These are phyloP conservation scores for Chenopodium formosanum DNA, from an alignment of 148 eudicot genomes.

Conservation along the genomic window DNA sequence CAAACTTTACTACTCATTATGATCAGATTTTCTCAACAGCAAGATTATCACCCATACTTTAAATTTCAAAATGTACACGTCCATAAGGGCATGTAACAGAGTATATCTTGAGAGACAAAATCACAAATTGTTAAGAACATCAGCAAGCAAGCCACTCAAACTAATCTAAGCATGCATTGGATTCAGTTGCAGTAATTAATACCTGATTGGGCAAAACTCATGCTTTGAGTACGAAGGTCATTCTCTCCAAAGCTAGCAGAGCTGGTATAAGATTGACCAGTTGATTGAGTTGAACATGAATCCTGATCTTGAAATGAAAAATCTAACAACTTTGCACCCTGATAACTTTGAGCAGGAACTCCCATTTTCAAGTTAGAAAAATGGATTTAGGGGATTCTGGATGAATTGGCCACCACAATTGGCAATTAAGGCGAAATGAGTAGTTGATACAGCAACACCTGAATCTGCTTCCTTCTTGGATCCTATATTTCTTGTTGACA, in stretches of 20 bases:
- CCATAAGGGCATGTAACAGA: background rate
- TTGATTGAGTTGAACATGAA: constrained; percentile 68
- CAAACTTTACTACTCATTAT: background rate
- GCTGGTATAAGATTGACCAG: constrained; percentile 53
- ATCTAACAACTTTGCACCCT: constrained; percentile 34
- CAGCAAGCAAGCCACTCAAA: constrained; percentile 2
- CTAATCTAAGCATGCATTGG: background rate
- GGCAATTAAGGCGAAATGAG: constrained; percentile 24
- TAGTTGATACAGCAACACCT: constrained; percentile 23
- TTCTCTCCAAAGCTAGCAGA: constrained; percentile 38
- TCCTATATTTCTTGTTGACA: constrained; percentile 37
- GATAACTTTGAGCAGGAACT: constrained; percentile 32
- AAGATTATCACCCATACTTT: background rate
- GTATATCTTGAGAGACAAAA: constrained; percentile 2
- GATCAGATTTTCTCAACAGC: background rate
- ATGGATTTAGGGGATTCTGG: constrained; percentile 34
- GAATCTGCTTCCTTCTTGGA: background rate
- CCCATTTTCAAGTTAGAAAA: constrained; percentile 47
- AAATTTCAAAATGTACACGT: background rate
- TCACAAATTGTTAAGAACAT: background rate
- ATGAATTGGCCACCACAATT: constrained; percentile 35
- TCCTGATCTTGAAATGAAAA: constrained; percentile 64
- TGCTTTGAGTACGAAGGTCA: constrained; percentile 31
- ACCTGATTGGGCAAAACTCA: constrained; percentile 41
- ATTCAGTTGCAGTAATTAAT: background rate